Evolutionary conservation across 2,329 filamentous ascomycete genomes (phyloP), one percentile per base, ranked within the genome.

Genomic region (Didymosphaeria variabile): DNA sequence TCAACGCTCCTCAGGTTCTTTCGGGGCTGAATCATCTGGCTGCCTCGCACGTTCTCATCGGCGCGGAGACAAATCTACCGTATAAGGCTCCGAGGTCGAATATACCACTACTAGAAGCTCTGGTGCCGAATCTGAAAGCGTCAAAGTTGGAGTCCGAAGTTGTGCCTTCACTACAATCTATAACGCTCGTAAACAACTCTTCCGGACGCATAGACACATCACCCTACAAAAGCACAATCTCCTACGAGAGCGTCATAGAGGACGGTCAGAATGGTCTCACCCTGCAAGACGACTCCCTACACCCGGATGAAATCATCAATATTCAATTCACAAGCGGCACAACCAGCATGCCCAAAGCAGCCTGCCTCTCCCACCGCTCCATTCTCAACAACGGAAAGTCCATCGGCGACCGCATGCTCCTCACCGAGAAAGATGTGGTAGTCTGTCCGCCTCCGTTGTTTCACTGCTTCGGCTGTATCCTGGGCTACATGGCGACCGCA

Each of bases 241-340:
- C 78, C 2, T 89, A 81, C 59, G 64, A 79, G 55, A 63, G 77
- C 50, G 72, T 86, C 40, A 67, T 83, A 19, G 80, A 83, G 29
- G 77, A 85, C 61, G 79, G 81, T 5, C 75, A 74, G n/a, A 71
- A 78, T 58, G 72, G 72, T 51, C 62, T 59, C 51, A 61, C 77
- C 62, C 58, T 91, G 79, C 70, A 79, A 72, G 62, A 82, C 78
- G 75, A 82, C 26, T 80, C 81, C 0, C 82, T 90, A 1, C 67
- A 82, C 17, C 83, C 88, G 0, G 77, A 86, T 62, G 94, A 98
- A 54, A 88, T 91, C 2, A 90, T 96, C 67, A 98, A 97, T 75
- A 97, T 98, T 66, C 94, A 98, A 77, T 98, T 98, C 81, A 99
- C 95, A 0, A 94, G 91, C 0, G 95, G 94, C n/a, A 98, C 95